Evolutionary conservation across 164 flowering plant genomes (phyloP).

Genomic region (Liriodendron chinense): DNA sequence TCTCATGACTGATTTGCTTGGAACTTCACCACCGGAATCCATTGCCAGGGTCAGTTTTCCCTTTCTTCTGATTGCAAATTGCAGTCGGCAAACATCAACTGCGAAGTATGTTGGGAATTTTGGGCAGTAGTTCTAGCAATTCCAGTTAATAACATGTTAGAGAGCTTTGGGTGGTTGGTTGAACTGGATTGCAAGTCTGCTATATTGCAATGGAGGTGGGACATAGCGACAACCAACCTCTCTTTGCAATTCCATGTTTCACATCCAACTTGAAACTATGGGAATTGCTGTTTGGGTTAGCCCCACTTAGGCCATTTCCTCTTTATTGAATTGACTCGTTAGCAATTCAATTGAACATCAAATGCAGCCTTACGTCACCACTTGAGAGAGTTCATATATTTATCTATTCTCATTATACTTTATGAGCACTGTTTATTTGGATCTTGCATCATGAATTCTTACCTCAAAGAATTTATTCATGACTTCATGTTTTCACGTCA

Average conservation of each 20-base stretch:
- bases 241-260: no score
- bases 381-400: neutral
- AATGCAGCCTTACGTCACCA: neutral
- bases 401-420: neutral
- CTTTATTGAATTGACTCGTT: neutral
- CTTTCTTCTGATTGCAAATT: constrained; percentile 4
- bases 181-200: no score
- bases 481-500: neutral
- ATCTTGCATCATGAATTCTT: neutral
- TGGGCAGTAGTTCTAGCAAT: neutral
- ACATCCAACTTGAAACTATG: no score
- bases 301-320: neutral
- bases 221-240: no score
- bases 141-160: neutral
- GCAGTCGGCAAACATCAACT: neutral
- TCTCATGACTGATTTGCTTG: constrained; percentile 80
- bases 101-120: neutral
- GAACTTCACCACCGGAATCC: constrained; percentile 59
- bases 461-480: neutral
- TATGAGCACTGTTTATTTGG: neutral
- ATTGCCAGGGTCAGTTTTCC: constrained; percentile 55
- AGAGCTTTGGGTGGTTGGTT: no score
- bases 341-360: neutral
- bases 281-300: no score
- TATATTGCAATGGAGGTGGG: no score